Base-by-base conservation (phyloP, 352 stramenopile species). In the Sclerospora graminicola region DNA sequence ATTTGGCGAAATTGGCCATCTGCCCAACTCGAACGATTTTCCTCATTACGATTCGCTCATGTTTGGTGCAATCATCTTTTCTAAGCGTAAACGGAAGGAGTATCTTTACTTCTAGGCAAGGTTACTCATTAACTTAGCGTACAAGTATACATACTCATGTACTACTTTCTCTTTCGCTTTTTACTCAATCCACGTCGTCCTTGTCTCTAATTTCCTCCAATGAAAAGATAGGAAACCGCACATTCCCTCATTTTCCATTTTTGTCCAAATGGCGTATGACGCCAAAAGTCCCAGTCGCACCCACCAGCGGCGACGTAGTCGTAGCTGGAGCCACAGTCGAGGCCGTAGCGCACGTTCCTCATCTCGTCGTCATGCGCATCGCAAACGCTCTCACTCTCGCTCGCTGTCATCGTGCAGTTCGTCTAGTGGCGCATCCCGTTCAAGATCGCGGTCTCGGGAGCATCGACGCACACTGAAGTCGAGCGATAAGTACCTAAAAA, bases 41-140 rank as follows among this genome's bases (percentile, higher is more conserved):
- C 81, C 81, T 28, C 81, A 90, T 60, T 93, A 89, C 41, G 81
- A 93, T 44, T 88, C 78, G 57, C 76, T 93, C 60, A 93, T 93
- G 81, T 93, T 93, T 41, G 79, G 78, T 13, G 77, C 75, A 24
- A 80, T 93, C 45, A 83, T 89, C 54, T 93, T 86, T 50, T 89
- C 77, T 37, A 90, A 86, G 50, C 76, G 76, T 41, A 87, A 77
- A 43, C 79, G 78, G 31, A 83, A 84, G 51, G 69, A 85, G 49
- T 84, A 85, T 23, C 51, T 89, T 19, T 85, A 79, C 51, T 76
- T 35, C 30, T n/a, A 35, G n/a, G 15, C 6, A 35, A 35, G 13
- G 8, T 18, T 16, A n/a, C 14, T n/a, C 27, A 4, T 26, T 8
- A 11, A 4, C 4, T 4, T 57, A 46, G 40, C 48, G 51, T 60